Base-by-base conservation (phyloP, 2,329 filamentous ascomycete genomes). In the Tolypocladium nubicola region DNA sequence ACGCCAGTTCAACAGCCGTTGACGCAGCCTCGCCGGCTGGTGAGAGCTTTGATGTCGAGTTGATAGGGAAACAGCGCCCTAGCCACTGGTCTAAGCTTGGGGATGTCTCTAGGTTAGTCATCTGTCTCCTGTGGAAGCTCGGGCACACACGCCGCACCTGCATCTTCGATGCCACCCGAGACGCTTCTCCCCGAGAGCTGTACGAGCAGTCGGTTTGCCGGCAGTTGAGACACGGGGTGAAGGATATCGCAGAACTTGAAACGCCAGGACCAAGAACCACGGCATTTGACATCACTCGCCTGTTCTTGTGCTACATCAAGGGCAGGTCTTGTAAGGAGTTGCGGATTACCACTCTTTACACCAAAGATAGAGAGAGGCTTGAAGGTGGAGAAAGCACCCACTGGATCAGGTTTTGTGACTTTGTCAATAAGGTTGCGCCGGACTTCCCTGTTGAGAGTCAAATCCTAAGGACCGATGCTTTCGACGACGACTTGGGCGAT, bases 371-470 rank as follows among this genome's bases (percentile, higher is more conserved):
- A 4, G 60, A 60, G 10, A 65, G 57, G 40, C 53, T 66, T 33
- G 23, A 52, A 35, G 49, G 39, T 38, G 40, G 55, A 33, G 55
- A 62, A 7, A 23, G 14, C 19, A 53, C 52, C 21, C 63, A 59
- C 5, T 68, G 66, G 55, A 53, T 56, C 4, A 26, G 58, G 19
- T 67, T 71, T 41, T 66, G 64, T 35, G 57, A 52, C 1, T 71
- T 74, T 23, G 53, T 74, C 8, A 59, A 53, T 1, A 54, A 58
- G 8, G 61, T 67, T 38, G 62, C 61, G 10, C 57, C 67, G 4
- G 23, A 58, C 0, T 73, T 73, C 43, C 71, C 71, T 0, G 61
- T 68, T 19, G 66, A 68, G 11, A 68, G 64, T 37, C 68, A 71
- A 38, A 72, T 74, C 16, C 69, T 65, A 57, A 63, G 62, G 21